Conservation (phyloP, 2,329 filamentous ascomycete genomes). For the Magnaporthales sp. region DNA sequence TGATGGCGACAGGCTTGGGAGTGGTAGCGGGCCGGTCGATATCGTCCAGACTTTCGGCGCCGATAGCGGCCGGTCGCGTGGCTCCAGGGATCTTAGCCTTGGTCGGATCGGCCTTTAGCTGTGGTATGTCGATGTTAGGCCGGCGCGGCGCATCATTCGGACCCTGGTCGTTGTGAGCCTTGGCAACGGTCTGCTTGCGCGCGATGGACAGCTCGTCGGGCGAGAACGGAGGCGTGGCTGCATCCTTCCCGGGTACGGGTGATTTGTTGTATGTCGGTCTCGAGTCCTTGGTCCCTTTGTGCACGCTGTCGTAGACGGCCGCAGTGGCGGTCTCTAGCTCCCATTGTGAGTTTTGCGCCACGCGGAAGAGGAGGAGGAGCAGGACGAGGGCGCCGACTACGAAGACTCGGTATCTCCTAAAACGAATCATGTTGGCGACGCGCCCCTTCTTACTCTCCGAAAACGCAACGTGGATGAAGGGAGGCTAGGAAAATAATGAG, state of each 20-base stretch:
- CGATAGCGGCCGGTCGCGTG: not conserved
- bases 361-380: slow-evolving; percentile 44
- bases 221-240: not conserved
- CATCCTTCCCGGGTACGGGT: no score
- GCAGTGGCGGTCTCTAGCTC: slow-evolving; percentile 12
- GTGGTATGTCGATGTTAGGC: not conserved
- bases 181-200: not conserved
- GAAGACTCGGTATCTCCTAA: slow-evolving; percentile 54
- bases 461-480: not conserved
- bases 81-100: not conserved
- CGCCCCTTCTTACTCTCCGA: not conserved
- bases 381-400: slow-evolving; percentile 45
- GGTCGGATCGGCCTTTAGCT: not conserved
- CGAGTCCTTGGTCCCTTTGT: slow-evolving; percentile 3
- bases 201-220: not conserved
- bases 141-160: not conserved
- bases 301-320: slow-evolving; percentile 10
- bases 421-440: slow-evolving; percentile 38
- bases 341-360: slow-evolving; percentile 30
- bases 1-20: not conserved
- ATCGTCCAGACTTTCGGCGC: not conserved
- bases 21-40: slow-evolving; percentile 2
- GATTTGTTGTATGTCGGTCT: slow-evolving; percentile 1
- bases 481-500: no score
- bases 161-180: not conserved